A percentile compares a stretch with the other conserved stretches of the same genome.
These are phyloP conservation scores for Tagetes erecta DNA, from an alignment of 129 eudicot species.

Conservation along the genomic window DNA sequence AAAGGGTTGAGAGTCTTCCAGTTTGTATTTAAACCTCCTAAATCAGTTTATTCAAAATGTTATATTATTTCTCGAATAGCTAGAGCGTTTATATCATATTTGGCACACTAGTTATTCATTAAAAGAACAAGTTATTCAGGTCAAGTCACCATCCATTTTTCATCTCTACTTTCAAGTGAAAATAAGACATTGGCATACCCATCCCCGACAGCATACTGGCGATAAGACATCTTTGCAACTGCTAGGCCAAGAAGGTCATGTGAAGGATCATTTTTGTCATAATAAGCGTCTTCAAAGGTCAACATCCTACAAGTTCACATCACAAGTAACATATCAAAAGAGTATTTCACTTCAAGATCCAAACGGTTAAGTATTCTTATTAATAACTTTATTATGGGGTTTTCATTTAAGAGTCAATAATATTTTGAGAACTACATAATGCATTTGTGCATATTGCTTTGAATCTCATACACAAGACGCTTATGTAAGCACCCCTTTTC, in stretches of 20 bases:
- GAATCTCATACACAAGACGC: too few species aligned
- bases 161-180: conserved; percentile 9
- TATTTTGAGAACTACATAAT: too few species aligned
- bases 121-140: not conserved
- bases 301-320: conserved; percentile 62
- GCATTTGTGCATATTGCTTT: too few species aligned
- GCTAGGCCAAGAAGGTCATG: conserved; percentile 75
- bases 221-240: conserved; percentile 86
- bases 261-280: conserved; percentile 50
- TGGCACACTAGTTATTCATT: not conserved
- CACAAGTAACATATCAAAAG: conserved; percentile 14
- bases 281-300: conserved; percentile 91
- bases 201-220: conserved; percentile 83
- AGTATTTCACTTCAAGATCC: not conserved
- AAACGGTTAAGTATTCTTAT: not conserved
- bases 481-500: too few species aligned
- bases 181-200: conserved; percentile 54
- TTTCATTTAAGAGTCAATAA: too few species aligned
- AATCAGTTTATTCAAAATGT: not conserved
- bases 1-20: not conserved
- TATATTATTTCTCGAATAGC: not conserved
- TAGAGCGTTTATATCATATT: not conserved
- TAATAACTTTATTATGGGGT: too few species aligned
- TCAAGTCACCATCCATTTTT: conserved; percentile 6
- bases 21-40: not conserved